Evolutionary conservation across 108 stramenopile genomes (phyloP).

Genomic region (Skeletonema menzelii): DNA sequence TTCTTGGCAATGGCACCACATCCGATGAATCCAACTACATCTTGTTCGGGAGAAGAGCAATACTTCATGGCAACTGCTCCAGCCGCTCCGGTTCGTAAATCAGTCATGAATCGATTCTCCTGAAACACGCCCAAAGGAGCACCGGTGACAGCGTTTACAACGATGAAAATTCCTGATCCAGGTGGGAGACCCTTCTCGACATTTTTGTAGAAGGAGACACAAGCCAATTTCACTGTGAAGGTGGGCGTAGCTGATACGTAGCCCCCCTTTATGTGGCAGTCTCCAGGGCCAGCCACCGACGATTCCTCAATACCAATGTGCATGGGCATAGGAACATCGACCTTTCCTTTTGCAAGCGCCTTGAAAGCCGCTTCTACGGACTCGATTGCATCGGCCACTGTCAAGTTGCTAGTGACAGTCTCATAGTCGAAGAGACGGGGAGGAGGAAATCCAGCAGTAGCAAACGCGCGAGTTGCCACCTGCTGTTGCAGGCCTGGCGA

Average conservation of each 20-base stretch:
- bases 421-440: constrained; percentile 86
- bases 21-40: constrained; percentile 89
- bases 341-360: constrained; percentile 84
- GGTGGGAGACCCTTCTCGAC: constrained; percentile 81
- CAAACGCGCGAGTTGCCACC: constrained; percentile 34
- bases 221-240: constrained; percentile 90
- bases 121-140: constrained; percentile 89
- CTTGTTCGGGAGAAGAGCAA: constrained; percentile 63
- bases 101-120: constrained; percentile 96
- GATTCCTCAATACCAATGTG: constrained; percentile 93
- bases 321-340: constrained; percentile 97
- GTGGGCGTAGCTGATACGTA: constrained; percentile 78
- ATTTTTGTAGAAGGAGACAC: constrained; percentile 94
- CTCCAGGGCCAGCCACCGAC: constrained; percentile 83
- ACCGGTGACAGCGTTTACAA: constrained; percentile 90
- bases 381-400: constrained; percentile 81
- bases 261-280: constrained; percentile 93
- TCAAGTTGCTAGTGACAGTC: constrained; percentile 76
- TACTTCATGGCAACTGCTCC: constrained; percentile 90
- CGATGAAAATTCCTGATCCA: constrained; percentile 90
- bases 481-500: not conserved
- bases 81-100: constrained; percentile 92
- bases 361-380: constrained; percentile 89
- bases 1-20: constrained; percentile 87
- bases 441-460: constrained; percentile 63